These are phyloP conservation scores for Nakaseomyces glabratus DNA, from an alignment of 1,139 yeast species.

Conservation along the genomic window DNA sequence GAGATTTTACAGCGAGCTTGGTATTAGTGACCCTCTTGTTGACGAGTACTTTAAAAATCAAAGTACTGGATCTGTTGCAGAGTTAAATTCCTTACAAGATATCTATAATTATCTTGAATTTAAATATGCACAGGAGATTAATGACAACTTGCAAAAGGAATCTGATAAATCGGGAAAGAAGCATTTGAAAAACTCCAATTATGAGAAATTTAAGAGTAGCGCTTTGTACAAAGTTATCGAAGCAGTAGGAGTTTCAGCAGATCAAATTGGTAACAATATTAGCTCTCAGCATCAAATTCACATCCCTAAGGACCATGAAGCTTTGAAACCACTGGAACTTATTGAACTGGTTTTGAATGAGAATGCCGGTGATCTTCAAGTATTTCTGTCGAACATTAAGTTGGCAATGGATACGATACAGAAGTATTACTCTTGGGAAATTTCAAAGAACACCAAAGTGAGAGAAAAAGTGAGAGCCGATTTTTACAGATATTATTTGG, in stretches of 20 bases:
- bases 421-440: constrained; percentile 67
- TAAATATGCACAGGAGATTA: constrained; percentile 65
- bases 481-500: constrained; percentile 56
- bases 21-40: constrained; percentile 50
- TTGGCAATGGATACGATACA: constrained; percentile 69
- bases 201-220: constrained; percentile 67
- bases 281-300: constrained; percentile 64
- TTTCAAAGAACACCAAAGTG: constrained; percentile 72
- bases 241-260: constrained; percentile 70
- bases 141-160: constrained; percentile 35
- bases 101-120: constrained; percentile 76
- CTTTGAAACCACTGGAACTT: constrained; percentile 54
- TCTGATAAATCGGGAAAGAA: constrained; percentile 38
- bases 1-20: constrained; percentile 47
- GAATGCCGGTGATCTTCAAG: constrained; percentile 37
- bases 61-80: constrained; percentile 50
- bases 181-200: constrained; percentile 63
- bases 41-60: constrained; percentile 49
- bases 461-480: constrained; percentile 67
- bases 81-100: constrained; percentile 58
- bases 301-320: constrained; percentile 60
- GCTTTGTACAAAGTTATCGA: constrained; percentile 58
- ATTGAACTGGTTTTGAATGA: constrained; percentile 46
- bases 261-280: constrained; percentile 77
- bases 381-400: constrained; percentile 47